Evolutionary conservation across 2,329 filamentous ascomycete species (phyloP), one percentile per base, ranked within the genome.

Genomic region (Fusarium dimerum): DNA sequence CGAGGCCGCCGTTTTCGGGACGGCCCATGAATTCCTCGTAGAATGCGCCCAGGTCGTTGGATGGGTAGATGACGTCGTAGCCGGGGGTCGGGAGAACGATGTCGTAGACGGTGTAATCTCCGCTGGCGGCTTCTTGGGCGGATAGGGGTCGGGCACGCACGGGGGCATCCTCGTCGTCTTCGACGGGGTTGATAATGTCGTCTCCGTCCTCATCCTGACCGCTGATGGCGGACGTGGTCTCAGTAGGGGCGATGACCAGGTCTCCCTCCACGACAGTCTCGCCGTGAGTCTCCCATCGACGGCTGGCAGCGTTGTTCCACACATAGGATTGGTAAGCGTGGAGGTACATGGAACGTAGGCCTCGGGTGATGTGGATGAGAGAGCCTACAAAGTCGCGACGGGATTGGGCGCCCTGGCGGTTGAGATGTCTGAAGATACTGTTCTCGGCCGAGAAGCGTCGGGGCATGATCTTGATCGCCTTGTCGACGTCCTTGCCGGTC

Each of bases 311-410:
- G 60, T 85, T 83, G 74, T 99, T 99, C 93, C 93, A 99, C 9
- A 99, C 86, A 38, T 92, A 83, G 6, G 90, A 96, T 71, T 99
- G 94, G 73, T 97, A 97, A 6, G 94, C 93, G 70, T 99, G 94
- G 15, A 96, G 87, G 68, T 97, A 99, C 89, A 99, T 97, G 52
- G 91, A 83, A 41, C 92, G 84, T 63, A 97, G 78, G 45, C 89
- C 90, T 16, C 92, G 83, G 20, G 88, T 89, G 56, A 99, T 92
- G 48, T 82, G 81, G 66, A 88, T 82, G 47, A 99, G 73, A 1
- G 94, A 91, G 20, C 92, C 92, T 54, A 90, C 80, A 68, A 84
- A 94, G 72, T 99, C 93, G 41, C 80, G 81, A 39, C 74, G 73
- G 18, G 79, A 77, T 50, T 72, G 66, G 29, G 57, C 67, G 41